Evolutionary conservation across 495 filamentous ascomycete species (phyloP).

Genomic region (Neurospora sp.): DNA sequence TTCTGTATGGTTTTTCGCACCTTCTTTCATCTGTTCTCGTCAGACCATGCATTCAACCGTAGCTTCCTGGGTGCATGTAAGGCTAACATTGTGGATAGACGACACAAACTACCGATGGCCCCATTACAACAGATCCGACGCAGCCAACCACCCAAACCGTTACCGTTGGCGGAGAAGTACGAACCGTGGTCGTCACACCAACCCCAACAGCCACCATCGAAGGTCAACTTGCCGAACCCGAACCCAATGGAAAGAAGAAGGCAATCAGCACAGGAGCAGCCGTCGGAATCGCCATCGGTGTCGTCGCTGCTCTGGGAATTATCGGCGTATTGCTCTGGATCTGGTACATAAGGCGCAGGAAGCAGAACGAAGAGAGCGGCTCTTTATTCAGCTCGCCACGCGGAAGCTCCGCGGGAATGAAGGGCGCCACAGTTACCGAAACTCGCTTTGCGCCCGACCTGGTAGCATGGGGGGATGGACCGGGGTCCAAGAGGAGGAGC

Average conservation of each 20-base stretch:
- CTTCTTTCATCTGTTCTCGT: not conserved
- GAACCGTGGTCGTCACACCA: slow-evolving; percentile 30
- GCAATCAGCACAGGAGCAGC: slow-evolving; percentile 20
- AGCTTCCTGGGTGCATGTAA: not conserved
- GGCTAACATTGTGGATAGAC: slow-evolving; percentile 1
- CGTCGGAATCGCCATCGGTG: slow-evolving; percentile 34
- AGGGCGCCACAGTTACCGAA: slow-evolving; percentile 25
- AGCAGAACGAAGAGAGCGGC: slow-evolving; percentile 10
- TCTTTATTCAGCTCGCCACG: slow-evolving; percentile 17
- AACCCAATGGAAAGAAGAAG: not conserved
- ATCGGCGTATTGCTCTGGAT: slow-evolving; percentile 22
- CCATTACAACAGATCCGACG: slow-evolving; percentile 5
- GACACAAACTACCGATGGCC: not conserved
- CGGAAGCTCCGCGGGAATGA: slow-evolving; percentile 32
- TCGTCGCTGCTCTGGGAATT: slow-evolving; percentile 22
- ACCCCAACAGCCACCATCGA: slow-evolving; percentile 10
- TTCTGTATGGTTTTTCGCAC: slow-evolving; percentile 16
- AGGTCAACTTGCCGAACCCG: not conserved
- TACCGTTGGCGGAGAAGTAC: slow-evolving; percentile 30
- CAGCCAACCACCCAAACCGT: slow-evolving; percentile 26
- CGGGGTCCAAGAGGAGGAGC: slow-evolving; percentile 30
- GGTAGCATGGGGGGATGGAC: not conserved
- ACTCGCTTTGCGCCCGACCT: slow-evolving; percentile 2
- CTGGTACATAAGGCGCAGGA: slow-evolving; percentile 20
- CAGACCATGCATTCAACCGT: not conserved